A percentile compares a stretch with the other conserved stretches of the same genome.
Conservation (phyloP, 1,284 basidiomycete species). For the Apiotrichum laibachii region DNA sequence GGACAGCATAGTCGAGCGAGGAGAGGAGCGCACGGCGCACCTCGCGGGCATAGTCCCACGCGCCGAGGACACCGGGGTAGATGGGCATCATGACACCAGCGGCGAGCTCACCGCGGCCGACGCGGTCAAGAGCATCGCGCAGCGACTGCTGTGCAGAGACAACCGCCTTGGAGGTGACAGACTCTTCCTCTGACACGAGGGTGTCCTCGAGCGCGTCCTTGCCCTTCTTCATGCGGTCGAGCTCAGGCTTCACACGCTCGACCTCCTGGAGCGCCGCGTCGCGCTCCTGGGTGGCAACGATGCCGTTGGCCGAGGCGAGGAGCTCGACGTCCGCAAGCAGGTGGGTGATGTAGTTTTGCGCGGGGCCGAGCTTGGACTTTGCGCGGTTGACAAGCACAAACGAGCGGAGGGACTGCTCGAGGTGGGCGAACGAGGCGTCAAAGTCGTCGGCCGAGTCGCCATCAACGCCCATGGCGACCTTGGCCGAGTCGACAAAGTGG, state of each 20-base stretch:
- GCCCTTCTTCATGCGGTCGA: constrained; percentile 79
- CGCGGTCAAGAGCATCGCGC: constrained; percentile 68
- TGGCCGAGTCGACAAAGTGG: constrained; percentile 93
- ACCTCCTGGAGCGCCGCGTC: constrained; percentile 71
- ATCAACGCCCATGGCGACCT: constrained; percentile 43
- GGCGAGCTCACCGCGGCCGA: constrained; percentile 68
- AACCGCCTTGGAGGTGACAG: constrained; percentile 61
- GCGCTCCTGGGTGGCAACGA: constrained; percentile 79
- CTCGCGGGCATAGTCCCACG: constrained; percentile 86
- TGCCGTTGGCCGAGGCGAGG: constrained; percentile 79
- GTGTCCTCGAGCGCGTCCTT: constrained; percentile 72
- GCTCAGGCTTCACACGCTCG: constrained; percentile 69
- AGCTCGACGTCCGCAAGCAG: constrained; percentile 85
- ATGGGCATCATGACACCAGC: constrained; percentile 61
- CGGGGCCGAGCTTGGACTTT: constrained; percentile 93
- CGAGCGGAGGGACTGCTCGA: constrained; percentile 88
- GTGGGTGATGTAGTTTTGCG: constrained; percentile 87
- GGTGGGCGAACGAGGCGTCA: constrained; percentile 73
- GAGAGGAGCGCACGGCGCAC: constrained; percentile 71
- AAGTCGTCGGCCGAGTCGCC: constrained; percentile 51
- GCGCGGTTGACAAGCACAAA: constrained; percentile 94
- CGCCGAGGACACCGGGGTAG: constrained; percentile 80
- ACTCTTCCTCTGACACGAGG: constrained; percentile 78
- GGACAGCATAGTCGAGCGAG: constrained; percentile 79
- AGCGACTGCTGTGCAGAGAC: constrained; percentile 63